Evolutionary conservation across 164 flowering plant genomes (phyloP), one percentile per base, ranked within the genome.

Genomic region (Buxus sempervirens): DNA sequence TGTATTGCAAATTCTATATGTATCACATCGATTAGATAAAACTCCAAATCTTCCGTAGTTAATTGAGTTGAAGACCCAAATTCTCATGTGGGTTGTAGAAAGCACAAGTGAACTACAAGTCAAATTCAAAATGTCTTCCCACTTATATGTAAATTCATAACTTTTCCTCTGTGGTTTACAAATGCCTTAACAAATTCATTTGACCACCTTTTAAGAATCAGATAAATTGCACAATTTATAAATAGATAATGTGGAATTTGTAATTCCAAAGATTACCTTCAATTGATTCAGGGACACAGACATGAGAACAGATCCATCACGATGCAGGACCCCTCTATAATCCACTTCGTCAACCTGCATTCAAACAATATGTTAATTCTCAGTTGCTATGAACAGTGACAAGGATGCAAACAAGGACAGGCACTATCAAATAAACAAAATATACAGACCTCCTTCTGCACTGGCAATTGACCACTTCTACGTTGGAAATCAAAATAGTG

Each of bases 251-350:
- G 59, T 20, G 9, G 1, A 54, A 26, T 4, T 20, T 24, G 22
- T 32, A 6, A 0, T 58, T 38, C 63, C n/a, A 19, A 41, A 21
- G 15, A 25, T 70, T 68, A 94, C 98, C 95, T 94, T 94, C 73
- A 94, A 78, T 75, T 90, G 93, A 72, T 94, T 85, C 68, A 85
- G 76, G 69, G 98, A 80, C 49, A 94, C 92, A 38, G 93, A 78
- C 96, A 94, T 88, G 73, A 94, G 87, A 75, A 94, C 98, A 75
- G 98, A 94, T 55, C 98, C 97, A 84, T 94, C 98, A 69, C 98
- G 96, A 73, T 94, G 98, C 59, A 94, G 86, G 55, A 82, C 96
- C 53, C 97, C 97, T 75, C 98, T 81, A 76, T 87, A 94, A 77
- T 94, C 98, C 70, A 94, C 97, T 68, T 90, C 93, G 57, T 94